These are phyloP conservation scores for Melastoma candidum DNA, from an alignment of 441 rosid genomes.

Conservation along the genomic window DNA sequence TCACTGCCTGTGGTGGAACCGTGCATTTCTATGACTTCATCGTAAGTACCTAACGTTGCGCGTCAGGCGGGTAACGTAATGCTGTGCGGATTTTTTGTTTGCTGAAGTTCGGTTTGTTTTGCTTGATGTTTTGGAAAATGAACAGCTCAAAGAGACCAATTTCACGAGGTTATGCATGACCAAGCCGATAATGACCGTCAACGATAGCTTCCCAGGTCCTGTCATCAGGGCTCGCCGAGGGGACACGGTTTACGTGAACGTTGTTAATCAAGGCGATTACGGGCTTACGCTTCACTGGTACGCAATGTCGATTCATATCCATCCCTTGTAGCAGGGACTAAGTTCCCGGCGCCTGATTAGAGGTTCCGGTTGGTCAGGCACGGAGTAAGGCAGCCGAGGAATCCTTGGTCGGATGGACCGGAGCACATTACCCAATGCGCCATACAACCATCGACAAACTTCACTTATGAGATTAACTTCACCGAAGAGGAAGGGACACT, in stretches of 20 bases:
- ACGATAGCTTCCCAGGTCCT: constrained; percentile 10
- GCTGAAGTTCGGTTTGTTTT: background rate
- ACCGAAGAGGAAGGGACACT: too few relatives aligned
- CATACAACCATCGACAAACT: background rate
- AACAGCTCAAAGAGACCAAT: constrained; percentile 12
- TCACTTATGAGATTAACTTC: too few relatives aligned
- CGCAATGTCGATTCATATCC: background rate
- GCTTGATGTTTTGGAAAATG: background rate
- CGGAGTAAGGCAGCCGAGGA: background rate
- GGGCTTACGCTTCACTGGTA: constrained; percentile 18
- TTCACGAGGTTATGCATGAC: constrained; percentile 9
- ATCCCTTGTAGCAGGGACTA: background rate
- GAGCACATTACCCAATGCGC: constrained; percentile 1
- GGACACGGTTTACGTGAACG: constrained; percentile 5
- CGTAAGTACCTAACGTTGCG: too few relatives aligned
- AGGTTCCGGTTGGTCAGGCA: background rate
- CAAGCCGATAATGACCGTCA: constrained; percentile 10
- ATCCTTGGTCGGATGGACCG: constrained; percentile 4
- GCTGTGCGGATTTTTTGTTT: too few relatives aligned
- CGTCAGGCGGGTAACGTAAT: too few relatives aligned
- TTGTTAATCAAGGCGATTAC: constrained; percentile 10
- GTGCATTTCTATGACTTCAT: too few relatives aligned
- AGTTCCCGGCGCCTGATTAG: background rate
- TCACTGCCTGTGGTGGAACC: too few relatives aligned
- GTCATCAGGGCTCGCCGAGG: background rate